These are phyloP conservation scores for Ophiosphaerella herpotricha DNA, from an alignment of 2,329 filamentous ascomycete species.

Conservation along the genomic window DNA sequence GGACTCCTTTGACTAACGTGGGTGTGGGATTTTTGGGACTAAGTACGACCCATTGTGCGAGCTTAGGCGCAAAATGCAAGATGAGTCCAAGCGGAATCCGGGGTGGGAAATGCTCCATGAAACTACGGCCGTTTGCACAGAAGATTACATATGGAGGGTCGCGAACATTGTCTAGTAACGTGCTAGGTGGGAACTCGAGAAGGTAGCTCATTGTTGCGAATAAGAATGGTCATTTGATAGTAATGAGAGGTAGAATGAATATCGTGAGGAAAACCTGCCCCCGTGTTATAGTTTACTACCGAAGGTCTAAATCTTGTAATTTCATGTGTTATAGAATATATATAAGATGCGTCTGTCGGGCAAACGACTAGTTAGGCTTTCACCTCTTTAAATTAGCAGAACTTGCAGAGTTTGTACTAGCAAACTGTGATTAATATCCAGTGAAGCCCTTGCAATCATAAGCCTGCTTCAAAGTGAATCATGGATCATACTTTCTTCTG, in stretches of 20 bases:
- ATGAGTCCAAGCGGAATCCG: slow-evolving; percentile 24
- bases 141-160: slow-evolving; percentile 29
- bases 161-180: slow-evolving; percentile 12
- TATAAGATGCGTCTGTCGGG: background rate
- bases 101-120: slow-evolving; percentile 16
- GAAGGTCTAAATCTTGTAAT: too few species aligned
- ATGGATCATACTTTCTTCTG: too few species aligned
- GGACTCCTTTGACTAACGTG: background rate
- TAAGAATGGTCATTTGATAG: background rate
- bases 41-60: slow-evolving; percentile 23
- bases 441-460: too few species aligned
- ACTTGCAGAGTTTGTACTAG: too few species aligned
- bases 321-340: too few species aligned
- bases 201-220: slow-evolving; percentile 25
- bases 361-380: background rate
- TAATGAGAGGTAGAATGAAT: background rate
- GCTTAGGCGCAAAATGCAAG: slow-evolving; percentile 26
- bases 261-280: background rate
- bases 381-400: background rate
- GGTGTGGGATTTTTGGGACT: slow-evolving; percentile 4
- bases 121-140: slow-evolving; percentile 18
- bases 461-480: too few species aligned
- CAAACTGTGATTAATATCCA: too few species aligned
- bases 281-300: background rate
- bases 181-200: slow-evolving; percentile 21